A percentile compares a stretch with the other conserved stretches of the same genome.
phyloP scores from a whole-genome alignment of 2,329 filamentous ascomycete species.

The Phialophora verrucosa region DNA sequence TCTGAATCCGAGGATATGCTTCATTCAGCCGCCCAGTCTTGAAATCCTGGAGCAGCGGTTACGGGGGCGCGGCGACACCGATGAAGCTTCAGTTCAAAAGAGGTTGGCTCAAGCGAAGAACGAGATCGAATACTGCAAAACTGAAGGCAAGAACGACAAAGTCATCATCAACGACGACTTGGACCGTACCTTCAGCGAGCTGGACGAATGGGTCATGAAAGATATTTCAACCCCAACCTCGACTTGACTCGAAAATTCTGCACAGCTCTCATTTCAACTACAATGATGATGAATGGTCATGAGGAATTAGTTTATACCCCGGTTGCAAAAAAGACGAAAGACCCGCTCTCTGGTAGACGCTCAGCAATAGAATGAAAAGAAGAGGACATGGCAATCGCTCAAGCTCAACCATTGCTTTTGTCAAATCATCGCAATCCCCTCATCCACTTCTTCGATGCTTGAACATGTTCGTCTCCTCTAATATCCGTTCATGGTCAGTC shows the following conservation, averaged over 20 bases:
- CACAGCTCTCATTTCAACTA: slow-evolving; percentile 8
- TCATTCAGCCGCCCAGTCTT: slow-evolving; percentile 79
- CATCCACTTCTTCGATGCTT: slow-evolving; percentile 8
- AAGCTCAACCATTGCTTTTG: slow-evolving; percentile 29
- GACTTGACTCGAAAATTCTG: slow-evolving; percentile 1
- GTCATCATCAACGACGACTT: slow-evolving; percentile 71
- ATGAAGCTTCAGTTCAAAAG: slow-evolving; percentile 72
- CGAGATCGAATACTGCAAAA: slow-evolving; percentile 75
- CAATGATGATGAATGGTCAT: slow-evolving; percentile 25
- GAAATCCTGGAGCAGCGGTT: slow-evolving; percentile 76
- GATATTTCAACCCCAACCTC: slow-evolving; percentile 25
- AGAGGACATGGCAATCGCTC: slow-evolving; percentile 31
- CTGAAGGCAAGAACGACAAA: slow-evolving; percentile 68
- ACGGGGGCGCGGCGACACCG: slow-evolving; percentile 77
- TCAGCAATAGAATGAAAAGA: slow-evolving; percentile 34
- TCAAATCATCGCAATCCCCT: slow-evolving; percentile 29
- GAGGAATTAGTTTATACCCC: slow-evolving; percentile 33
- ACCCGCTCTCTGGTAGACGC: slow-evolving; percentile 39
- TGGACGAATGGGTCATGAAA: slow-evolving; percentile 59
- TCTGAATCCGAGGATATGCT: slow-evolving; percentile 79
- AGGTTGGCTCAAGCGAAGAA: slow-evolving; percentile 72
- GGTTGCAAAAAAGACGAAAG: slow-evolving; percentile 33
- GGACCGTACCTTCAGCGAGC: slow-evolving; percentile 61
- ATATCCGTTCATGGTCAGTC: slow-evolving; percentile 99
- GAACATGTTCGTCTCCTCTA: slow-evolving; percentile 48